Evolutionary conservation across 192 early-diverging fungal species (phyloP).

Genomic region (Kickxella alabastrina): DNA sequence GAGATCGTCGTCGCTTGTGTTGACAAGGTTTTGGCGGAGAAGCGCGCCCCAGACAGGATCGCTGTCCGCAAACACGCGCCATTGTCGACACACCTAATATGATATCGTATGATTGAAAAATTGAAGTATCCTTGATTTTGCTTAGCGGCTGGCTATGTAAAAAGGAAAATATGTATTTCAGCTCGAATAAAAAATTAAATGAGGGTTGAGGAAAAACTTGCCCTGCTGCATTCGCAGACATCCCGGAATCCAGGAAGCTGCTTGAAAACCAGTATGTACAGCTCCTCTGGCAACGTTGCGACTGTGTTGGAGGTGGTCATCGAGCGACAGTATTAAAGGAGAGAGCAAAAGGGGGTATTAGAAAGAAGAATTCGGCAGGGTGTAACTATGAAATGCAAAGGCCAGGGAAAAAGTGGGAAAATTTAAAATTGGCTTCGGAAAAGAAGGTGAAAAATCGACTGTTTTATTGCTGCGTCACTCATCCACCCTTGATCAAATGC

Average conservation of each 20-base stretch:
- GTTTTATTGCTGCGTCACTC: not conserved
- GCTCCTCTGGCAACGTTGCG: slow-evolving; percentile 19
- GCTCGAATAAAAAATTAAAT: not conserved
- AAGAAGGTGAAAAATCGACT: not conserved
- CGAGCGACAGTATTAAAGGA: too few relatives aligned
- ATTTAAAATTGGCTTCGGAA: not conserved
- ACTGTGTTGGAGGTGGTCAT: too few relatives aligned
- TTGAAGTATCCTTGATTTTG: too few relatives aligned
- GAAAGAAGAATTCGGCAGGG: too few relatives aligned
- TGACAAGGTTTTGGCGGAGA: slow-evolving; percentile 9
- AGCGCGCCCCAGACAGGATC: slow-evolving; percentile 25
- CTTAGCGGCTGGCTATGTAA: too few relatives aligned
- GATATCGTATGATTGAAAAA: not conserved
- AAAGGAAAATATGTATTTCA: not conserved
- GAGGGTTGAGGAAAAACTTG: slow-evolving; percentile 1
- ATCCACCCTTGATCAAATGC: too few relatives aligned
- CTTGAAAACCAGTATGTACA: slow-evolving; percentile 23
- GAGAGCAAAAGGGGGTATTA: too few relatives aligned
- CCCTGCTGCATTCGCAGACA: slow-evolving; percentile 35
- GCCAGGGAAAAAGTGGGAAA: too few relatives aligned
- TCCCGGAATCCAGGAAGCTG: slow-evolving; percentile 11
- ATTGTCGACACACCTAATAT: slow-evolving; percentile 16
- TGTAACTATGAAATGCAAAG: not conserved
- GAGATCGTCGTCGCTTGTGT: slow-evolving; percentile 1
- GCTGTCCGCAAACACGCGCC: slow-evolving; percentile 18